These are phyloP conservation scores for Cladosporium sp. DNA, from an alignment of 2,329 filamentous ascomycete species.

Conservation along the genomic window DNA sequence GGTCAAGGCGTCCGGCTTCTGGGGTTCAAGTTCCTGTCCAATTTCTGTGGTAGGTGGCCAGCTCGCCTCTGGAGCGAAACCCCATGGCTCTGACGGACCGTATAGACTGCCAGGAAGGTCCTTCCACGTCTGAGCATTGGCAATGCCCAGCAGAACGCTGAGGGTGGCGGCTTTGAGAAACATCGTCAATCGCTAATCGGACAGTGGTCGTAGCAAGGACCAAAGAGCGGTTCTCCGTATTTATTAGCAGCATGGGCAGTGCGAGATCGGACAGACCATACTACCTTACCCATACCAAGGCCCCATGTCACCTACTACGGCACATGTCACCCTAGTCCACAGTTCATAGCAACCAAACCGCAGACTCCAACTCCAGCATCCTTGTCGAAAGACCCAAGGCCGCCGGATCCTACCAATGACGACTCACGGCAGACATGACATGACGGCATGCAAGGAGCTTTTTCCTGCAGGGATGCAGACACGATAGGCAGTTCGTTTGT, in stretches of 20 bases:
- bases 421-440: not conserved
- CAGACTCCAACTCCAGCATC: too few species aligned
- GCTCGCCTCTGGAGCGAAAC: conserved; percentile 22
- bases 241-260: too few species aligned
- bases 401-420: not conserved
- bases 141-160: conserved; percentile 3
- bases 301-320: too few species aligned
- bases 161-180: not conserved
- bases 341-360: too few species aligned
- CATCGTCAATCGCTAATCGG: not conserved
- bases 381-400: too few species aligned
- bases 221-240: too few species aligned
- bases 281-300: too few species aligned
- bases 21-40: conserved; percentile 36
- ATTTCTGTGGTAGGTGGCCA: conserved; percentile 41
- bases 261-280: too few species aligned
- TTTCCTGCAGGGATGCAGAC: not conserved
- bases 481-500: not conserved
- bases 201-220: too few species aligned
- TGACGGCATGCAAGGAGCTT: conserved; percentile 6
- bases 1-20: conserved; percentile 39
- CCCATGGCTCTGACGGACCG: conserved; percentile 18
- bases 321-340: too few species aligned
- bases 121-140: conserved; percentile 20
- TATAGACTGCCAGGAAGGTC: conserved; percentile 24